Percentiles rank a stretch among this genome's conserved stretches.
These are phyloP conservation scores for Grosmannia huntii DNA, from an alignment of 2,329 filamentous ascomycete genomes.

Conservation along the genomic window DNA sequence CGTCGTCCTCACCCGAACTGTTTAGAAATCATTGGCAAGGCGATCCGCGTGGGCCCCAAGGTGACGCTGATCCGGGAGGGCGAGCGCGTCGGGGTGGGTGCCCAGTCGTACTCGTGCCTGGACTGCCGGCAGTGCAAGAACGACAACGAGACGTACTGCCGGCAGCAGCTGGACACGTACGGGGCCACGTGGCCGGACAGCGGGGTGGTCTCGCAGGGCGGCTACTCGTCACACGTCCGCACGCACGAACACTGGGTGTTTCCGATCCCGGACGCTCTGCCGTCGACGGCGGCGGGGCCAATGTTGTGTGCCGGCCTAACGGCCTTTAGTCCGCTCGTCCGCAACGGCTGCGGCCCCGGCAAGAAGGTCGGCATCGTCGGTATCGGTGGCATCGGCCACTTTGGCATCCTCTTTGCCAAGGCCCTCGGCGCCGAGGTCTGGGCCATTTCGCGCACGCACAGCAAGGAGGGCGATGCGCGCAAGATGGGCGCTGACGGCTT, in stretches of 20 bases:
- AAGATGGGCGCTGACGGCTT: conserved; percentile 49
- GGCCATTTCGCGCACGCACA: conserved; percentile 46
- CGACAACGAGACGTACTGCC: conserved; percentile 57
- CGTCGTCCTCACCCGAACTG: not conserved
- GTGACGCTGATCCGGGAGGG: conserved; percentile 48
- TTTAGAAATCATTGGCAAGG: conserved; percentile 55
- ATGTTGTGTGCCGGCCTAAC: conserved; percentile 82
- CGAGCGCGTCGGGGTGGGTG: conserved; percentile 55
- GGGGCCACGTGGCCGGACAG: conserved; percentile 35
- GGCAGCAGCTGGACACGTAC: conserved; percentile 47
- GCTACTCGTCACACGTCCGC: conserved; percentile 26
- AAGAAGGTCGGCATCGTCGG: conserved; percentile 70
- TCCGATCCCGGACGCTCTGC: conserved; percentile 63
- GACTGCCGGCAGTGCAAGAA: conserved; percentile 52
- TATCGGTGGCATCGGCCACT: conserved; percentile 60
- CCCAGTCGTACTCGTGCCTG: conserved; percentile 52
- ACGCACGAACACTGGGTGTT: conserved; percentile 63
- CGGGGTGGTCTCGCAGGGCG: conserved; percentile 47
- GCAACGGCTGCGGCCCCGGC: conserved; percentile 62
- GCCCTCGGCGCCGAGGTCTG: conserved; percentile 51
- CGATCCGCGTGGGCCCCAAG: conserved; percentile 52
- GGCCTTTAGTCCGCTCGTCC: conserved; percentile 63
- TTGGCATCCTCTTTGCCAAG: conserved; percentile 56
- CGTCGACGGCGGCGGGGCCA: conserved; percentile 51
- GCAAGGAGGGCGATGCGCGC: conserved; percentile 45